Conservation (phyloP, 164 flowering plant species). For the Aristolochia californica region DNA sequence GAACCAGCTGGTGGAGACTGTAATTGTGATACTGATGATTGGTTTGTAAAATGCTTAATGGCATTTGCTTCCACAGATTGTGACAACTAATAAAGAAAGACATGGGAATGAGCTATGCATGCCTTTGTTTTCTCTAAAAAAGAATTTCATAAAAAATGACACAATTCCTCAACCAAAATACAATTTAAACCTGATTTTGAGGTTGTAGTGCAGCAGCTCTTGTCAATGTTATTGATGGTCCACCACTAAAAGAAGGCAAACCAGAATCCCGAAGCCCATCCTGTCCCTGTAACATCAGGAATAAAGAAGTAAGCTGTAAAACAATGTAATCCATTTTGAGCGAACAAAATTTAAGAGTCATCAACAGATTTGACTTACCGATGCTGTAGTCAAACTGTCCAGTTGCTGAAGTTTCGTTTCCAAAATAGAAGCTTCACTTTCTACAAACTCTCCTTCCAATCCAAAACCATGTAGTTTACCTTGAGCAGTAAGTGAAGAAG, state of each 20-base stretch:
- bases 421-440: slow-evolving; percentile 7
- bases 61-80: slow-evolving; percentile 15
- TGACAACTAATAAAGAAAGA: slow-evolving; percentile 3
- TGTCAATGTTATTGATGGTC: slow-evolving; percentile 8
- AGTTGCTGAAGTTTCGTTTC: slow-evolving; percentile 11
- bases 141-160: background rate
- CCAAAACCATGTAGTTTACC: slow-evolving; percentile 16
- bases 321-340: background rate
- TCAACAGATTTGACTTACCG: background rate
- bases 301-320: background rate
- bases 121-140: background rate
- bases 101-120: background rate
- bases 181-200: slow-evolving; percentile 15
- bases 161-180: slow-evolving; percentile 1
- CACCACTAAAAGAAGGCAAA: slow-evolving; percentile 12
- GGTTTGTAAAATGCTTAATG: slow-evolving; percentile 8
- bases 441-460: slow-evolving; percentile 18
- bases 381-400: slow-evolving; percentile 9
- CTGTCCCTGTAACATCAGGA: slow-evolving; percentile 13
- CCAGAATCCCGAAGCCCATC: slow-evolving; percentile 9
- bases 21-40: slow-evolving; percentile 13
- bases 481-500: slow-evolving; percentile 13
- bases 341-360: background rate
- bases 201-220: slow-evolving; percentile 13
- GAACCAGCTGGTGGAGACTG: slow-evolving; percentile 10